A percentile compares a stretch with the other conserved stretches of the same genome.
Evolutionary conservation across 352 stramenopile species (phyloP).

Genomic region (Nothophytophthora sp.): DNA sequence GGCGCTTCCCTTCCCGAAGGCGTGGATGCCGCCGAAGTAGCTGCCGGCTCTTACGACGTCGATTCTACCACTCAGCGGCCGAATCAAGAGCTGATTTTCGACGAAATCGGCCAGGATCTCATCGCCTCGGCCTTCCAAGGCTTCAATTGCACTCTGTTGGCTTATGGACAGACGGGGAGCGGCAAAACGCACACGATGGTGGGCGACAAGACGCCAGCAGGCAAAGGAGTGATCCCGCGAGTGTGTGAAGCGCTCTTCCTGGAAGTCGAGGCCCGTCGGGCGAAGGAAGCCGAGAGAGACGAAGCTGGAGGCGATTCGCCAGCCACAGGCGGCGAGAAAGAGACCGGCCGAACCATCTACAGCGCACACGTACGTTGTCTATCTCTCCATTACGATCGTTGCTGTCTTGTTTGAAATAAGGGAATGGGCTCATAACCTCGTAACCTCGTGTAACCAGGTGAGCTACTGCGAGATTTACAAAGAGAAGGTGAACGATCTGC

Average conservation of each 20-base stretch:
- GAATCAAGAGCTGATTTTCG: constrained; percentile 78
- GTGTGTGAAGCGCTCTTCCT: constrained; percentile 82
- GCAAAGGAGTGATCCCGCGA: constrained; percentile 76
- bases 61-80: constrained; percentile 40
- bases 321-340: constrained; percentile 3
- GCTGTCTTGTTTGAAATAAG: not conserved
- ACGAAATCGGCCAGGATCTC: constrained; percentile 71
- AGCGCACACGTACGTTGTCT: constrained; percentile 26
- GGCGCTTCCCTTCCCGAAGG: constrained; percentile 34
- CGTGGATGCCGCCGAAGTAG: constrained; percentile 34
- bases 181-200: constrained; percentile 89
- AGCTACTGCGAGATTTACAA: constrained; percentile 91
- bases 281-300: constrained; percentile 18
- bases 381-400: not conserved
- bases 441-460: constrained; percentile 32
- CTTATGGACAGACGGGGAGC: constrained; percentile 81
- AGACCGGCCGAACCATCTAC: constrained; percentile 41
- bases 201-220: constrained; percentile 52
- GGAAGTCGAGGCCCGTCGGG: constrained; percentile 53
- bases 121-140: constrained; percentile 76
- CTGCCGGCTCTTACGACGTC: constrained; percentile 41
- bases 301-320: too few relatives aligned
- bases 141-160: constrained; percentile 85
- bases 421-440: constrained; percentile 6
- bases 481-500: constrained; percentile 85